These are phyloP conservation scores for Houttuynia cordata DNA, from an alignment of 164 flowering plant species.

Conservation along the genomic window DNA sequence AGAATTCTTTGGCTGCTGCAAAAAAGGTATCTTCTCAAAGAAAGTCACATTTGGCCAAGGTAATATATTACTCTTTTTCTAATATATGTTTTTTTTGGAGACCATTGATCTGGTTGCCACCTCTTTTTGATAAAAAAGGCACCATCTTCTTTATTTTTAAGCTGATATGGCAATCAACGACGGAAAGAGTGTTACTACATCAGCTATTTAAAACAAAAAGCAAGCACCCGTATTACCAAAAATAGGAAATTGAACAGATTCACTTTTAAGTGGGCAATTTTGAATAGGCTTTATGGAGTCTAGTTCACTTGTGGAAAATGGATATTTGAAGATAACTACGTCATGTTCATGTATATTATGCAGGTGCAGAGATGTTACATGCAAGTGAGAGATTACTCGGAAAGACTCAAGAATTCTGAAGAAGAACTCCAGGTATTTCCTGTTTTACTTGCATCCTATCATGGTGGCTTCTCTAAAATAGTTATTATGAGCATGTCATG, in stretches of 20 bases:
- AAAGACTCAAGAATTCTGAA: constrained; percentile 54
- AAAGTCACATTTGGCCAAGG: constrained; percentile 53
- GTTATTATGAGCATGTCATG: neutral
- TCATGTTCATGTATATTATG: constrained; percentile 4
- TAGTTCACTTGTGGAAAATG: neutral
- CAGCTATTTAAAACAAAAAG: too few species aligned
- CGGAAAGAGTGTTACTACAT: too few species aligned
- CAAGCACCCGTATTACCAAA: too few species aligned
- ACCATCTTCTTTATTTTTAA: too few species aligned
- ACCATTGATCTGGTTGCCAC: neutral
- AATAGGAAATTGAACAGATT: too few species aligned
- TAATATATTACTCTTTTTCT: constrained; percentile 4
- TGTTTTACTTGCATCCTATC: neutral
- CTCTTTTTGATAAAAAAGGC: neutral
- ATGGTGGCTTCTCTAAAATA: too few species aligned
- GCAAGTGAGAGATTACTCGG: constrained; percentile 48
- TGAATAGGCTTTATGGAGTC: too few species aligned
- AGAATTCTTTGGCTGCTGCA: constrained; percentile 43
- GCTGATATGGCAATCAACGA: too few species aligned
- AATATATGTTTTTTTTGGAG: neutral
- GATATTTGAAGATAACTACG: neutral
- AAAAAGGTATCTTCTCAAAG: constrained; percentile 47
- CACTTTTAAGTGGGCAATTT: too few species aligned
- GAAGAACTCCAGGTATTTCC: constrained; percentile 70
- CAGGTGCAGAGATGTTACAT: constrained; percentile 58